Base-by-base conservation (phyloP, 2,329 filamentous ascomycete genomes). In the Alternaria sp. region DNA sequence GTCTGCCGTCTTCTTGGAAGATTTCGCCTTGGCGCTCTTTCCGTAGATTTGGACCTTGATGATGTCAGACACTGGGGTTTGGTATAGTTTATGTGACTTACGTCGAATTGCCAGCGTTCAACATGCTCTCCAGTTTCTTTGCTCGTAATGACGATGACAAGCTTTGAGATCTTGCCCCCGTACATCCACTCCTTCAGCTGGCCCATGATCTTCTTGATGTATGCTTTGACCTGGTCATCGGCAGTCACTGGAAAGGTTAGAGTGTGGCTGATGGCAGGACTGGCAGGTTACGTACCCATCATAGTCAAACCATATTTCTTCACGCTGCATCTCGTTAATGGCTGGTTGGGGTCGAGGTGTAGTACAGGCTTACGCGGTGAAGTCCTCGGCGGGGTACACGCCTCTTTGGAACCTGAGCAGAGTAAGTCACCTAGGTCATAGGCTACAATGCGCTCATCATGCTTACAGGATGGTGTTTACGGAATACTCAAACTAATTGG, bases 261-360 rank as follows among this genome's bases (percentile, higher is more conserved):
- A 28, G 53, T 33, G 4, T 14, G 18, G 15, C 25, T 51, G 9
- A 15, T 74, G 12, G 10, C 11, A 14, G 15, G n/a, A 43, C 10
- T 47, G 45, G 60, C 25, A 11, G 23, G 18, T 23, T n/a, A 76
- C 83, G 68, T 81, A 92, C 89, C 88, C 74, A 97, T 92, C 94
- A 97, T 97, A 76, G 97, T 98, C 75, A 99, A 88, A 74, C 96
- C 96, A 90, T 99, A 99, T 84, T 99, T 99, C 84, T 99, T 99
- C 76, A 99, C 94, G 12, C 88, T 87, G 44, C 82, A 37, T 43
- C 12, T 26, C 33, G 62, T 78, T 51, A 75, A 62, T 45, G n/a
- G 15, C 55, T 12, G 37, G n/a, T 25, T 44, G 53, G 10, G 15
- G 26, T 15, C 23, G n/a, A 33, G 18, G 43, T 9, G 15, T 30